Evolutionary conservation across 257 asterid genomes (phyloP).

Genomic region (Ophiorrhiza pumila): DNA sequence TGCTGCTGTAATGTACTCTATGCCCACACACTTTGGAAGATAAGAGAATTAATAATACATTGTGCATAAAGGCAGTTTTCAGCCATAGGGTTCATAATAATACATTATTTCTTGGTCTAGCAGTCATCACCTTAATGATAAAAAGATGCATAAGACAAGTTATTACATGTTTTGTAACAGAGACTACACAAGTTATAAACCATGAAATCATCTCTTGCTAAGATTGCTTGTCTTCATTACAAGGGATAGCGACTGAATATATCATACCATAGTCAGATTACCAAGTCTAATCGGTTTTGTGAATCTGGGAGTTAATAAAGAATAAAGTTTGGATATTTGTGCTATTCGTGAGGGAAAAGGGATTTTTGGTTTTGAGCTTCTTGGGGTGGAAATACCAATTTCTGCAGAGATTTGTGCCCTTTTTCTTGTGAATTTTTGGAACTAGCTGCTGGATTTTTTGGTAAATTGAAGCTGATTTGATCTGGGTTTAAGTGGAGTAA

Average conservation of each 20-base stretch:
- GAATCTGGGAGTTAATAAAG: constrained; percentile 6
- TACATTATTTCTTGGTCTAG: too few species aligned
- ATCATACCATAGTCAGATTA: background rate
- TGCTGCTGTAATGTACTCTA: too few species aligned
- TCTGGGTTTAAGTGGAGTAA: background rate
- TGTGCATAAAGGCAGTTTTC: too few species aligned
- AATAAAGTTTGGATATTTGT: background rate
- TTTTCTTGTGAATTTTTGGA: background rate
- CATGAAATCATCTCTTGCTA: background rate
- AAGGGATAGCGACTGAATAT: background rate
- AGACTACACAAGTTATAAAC: background rate
- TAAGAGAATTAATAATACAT: too few species aligned
- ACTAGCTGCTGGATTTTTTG: background rate
- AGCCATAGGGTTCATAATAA: too few species aligned
- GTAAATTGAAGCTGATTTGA: background rate
- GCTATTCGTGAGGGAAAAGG: background rate
- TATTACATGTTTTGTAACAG: background rate
- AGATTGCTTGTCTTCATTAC: background rate
- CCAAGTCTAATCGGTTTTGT: background rate
- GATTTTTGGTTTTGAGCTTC: background rate
- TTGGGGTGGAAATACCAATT: background rate
- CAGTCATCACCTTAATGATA: too few species aligned
- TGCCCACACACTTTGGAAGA: too few species aligned
- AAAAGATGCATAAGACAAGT: background rate
- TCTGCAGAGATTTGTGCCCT: background rate